Base-by-base conservation (phyloP, 2,329 filamentous ascomycete genomes). In the Ascochyta clinopodiicola region DNA sequence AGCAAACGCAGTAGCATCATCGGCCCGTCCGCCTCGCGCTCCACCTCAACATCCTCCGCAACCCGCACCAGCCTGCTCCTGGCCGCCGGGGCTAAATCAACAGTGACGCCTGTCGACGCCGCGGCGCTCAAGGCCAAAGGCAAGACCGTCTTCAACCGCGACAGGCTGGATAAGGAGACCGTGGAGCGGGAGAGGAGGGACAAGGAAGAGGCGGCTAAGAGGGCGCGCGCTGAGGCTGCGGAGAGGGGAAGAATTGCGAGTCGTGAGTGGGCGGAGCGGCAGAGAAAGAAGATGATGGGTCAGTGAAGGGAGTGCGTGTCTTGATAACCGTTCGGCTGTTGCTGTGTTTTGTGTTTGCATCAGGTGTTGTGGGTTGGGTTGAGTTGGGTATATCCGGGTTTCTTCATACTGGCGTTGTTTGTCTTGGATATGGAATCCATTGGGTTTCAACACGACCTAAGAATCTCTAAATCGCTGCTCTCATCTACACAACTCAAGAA, bases 191-290 rank as follows among this genome's bases (percentile, higher is more conserved):
- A 77, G 59, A 73, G 77, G 50, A 71, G 61, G 15, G 78, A 78
- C 45, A 81, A 81, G 58, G 80, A 81, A 56, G 80, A 81, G 15
- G 79, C 79, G 2, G 77, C 79, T 0, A 79, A 77, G 66, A 74
- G 72, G 57, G 80, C 80, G 21, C 68, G 80, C 29, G 76, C 74
- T 1, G 77, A 77, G 27, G 80, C 80, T 6, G 77, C 80, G 0
- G 80, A 81, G 67, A 61, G 79, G 4, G 75, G 79, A 0, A 64
- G 80, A 15, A 71, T 74, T 36, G 70, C 75, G 34, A 79, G 76
- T 62, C 61, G 79, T 10, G 79, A 81, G 64, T 82, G 80, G 80
- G 80, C 80, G 4, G 79, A 80, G 69, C 79, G 76, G 72, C 77
- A 79, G 71, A 76, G 69, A 71, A 74, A 73, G 71, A 76, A 71